Percentiles rank a stretch among this genome's conserved stretches.
Evolutionary conservation across 805 yeast genomes (phyloP).

Genomic region (Kurtzmaniella fragi): DNA sequence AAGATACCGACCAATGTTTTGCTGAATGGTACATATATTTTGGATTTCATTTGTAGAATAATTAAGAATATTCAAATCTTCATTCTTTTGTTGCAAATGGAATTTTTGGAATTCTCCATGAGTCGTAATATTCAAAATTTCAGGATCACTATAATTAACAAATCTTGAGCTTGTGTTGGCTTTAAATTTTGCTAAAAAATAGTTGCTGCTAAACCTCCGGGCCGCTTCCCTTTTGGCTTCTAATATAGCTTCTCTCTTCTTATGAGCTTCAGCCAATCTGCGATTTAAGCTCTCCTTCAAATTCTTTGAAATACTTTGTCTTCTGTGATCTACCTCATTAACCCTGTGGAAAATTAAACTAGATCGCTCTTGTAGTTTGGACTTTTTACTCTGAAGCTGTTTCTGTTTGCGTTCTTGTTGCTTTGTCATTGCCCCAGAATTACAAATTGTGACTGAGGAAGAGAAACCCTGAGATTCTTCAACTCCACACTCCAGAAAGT

Average conservation of each 20-base stretch:
- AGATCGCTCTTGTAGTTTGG: constrained; percentile 6
- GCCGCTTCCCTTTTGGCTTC: constrained; percentile 6
- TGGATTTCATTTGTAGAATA: no score
- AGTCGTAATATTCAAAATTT: no score
- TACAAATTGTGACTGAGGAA: no score
- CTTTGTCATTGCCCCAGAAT: not conserved
- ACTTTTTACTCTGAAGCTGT: constrained; percentile 3
- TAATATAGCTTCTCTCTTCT: constrained; percentile 6
- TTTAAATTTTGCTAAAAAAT: no score
- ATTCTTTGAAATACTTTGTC: constrained; percentile 3
- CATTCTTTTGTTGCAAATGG: no score
- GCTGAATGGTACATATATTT: not conserved
- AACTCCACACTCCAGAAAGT: no score
- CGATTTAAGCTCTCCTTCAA: constrained; percentile 3
- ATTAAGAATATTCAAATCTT: no score
- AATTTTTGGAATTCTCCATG: no score
- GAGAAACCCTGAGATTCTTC: no score
- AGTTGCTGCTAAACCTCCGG: no score
- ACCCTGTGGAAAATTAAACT: constrained; percentile 6
- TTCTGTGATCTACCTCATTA: constrained; percentile 1
- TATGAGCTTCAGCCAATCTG: constrained; percentile 5
- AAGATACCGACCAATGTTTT: not conserved
- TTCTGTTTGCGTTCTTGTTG: constrained; percentile 7
- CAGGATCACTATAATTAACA: no score
- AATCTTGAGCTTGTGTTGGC: no score